Conservation (phyloP, 192 early-diverging fungal genomes). For the Podila horticola region DNA sequence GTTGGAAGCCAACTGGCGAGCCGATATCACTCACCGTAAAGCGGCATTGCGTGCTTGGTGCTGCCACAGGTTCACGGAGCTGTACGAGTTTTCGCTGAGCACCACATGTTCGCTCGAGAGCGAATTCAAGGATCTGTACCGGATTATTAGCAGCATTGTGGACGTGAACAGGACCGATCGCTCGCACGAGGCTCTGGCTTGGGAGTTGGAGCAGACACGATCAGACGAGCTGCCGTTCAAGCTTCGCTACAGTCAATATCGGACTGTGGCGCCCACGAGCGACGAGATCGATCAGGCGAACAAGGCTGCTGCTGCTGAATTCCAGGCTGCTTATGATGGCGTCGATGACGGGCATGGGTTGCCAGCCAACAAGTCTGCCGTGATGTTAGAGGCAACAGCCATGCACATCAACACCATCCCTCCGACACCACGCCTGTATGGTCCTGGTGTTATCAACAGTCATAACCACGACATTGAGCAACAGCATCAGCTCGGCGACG, state of each 20-base stretch:
- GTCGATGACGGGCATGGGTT: not conserved
- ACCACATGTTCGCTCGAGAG: constrained; percentile 5
- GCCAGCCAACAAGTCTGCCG: not conserved
- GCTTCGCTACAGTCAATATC: constrained; percentile 26
- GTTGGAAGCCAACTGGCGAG: constrained; percentile 30
- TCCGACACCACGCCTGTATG: not conserved
- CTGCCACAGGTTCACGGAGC: constrained; percentile 20
- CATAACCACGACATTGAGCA: not conserved
- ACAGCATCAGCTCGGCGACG: not conserved
- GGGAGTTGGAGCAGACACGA: constrained; percentile 7
- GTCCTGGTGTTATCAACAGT: not conserved
- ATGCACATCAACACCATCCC: not conserved
- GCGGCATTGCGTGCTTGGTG: constrained; percentile 33
- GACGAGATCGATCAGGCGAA: constrained; percentile 23
- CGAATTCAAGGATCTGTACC: constrained; percentile 32
- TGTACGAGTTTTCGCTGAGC: constrained; percentile 31
- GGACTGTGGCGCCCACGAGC: constrained; percentile 23
- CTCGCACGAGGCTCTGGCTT: constrained; percentile 25
- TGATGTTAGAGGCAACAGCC: not conserved
- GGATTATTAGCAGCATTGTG: constrained; percentile 24
- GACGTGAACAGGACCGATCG: constrained; percentile 21
- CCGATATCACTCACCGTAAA: constrained; percentile 30
- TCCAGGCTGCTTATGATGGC: constrained; percentile 6
- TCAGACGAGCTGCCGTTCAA: constrained; percentile 24
- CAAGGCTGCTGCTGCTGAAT: constrained; percentile 6